A percentile compares a stretch with the other conserved stretches of the same genome.
Conservation (phyloP, 2,329 filamentous ascomycete species). For the Ophiostoma piceae region DNA sequence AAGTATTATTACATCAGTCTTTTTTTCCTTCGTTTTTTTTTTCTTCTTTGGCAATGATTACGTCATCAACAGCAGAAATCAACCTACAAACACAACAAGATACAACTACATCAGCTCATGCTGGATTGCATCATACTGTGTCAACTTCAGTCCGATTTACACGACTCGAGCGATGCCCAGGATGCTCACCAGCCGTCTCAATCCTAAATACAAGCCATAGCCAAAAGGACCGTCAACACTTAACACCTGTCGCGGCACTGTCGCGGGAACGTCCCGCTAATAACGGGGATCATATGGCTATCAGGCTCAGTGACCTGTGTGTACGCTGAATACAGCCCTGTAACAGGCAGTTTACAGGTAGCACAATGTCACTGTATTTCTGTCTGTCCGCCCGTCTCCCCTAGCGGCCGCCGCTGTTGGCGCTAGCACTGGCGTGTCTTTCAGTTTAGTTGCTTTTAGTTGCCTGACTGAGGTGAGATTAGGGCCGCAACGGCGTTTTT, state of each 20-base stretch:
- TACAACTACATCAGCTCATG: background rate
- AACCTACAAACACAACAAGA: background rate
- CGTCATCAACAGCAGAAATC: background rate
- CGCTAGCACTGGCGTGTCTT: conserved; percentile 14
- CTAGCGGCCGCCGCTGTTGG: conserved; percentile 23
- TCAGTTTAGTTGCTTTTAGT: background rate
- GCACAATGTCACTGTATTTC: background rate
- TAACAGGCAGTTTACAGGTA: background rate
- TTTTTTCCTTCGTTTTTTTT: background rate
- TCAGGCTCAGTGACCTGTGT: background rate
- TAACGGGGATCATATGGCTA: conserved; percentile 21
- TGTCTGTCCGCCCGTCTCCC: conserved; percentile 1
- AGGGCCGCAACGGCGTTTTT: conserved; percentile 15
- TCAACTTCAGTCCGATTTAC: background rate
- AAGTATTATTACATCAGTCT: no score
- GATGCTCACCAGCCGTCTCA: background rate
- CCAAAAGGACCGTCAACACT: background rate
- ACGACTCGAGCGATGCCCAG: background rate
- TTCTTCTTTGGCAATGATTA: no score
- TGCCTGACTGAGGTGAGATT: background rate
- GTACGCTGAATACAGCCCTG: background rate
- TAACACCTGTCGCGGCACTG: conserved; percentile 14
- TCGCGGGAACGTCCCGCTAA: conserved; percentile 20
- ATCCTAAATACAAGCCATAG: background rate
- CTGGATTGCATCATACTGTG: background rate